Evolutionary conservation across 2,329 filamentous ascomycete genomes (phyloP).

Genomic region (Pyrenochaeta sp.): DNA sequence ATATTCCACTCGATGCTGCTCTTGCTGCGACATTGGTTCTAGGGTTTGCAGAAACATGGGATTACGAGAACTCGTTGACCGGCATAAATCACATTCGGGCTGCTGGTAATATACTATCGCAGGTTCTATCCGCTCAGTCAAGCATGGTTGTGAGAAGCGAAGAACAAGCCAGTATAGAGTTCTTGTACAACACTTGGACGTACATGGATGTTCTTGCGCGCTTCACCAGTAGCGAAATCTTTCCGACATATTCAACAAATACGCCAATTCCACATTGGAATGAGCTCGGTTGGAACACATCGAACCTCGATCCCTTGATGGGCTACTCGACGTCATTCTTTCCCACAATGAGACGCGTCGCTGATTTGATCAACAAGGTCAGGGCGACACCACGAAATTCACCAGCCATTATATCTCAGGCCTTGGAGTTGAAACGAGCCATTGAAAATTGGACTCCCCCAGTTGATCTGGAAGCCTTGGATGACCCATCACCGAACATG

Average conservation of each 20-base stretch:
- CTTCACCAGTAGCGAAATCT: constrained; percentile 66
- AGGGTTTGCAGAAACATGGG: constrained; percentile 73
- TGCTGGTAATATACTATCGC: constrained; percentile 67
- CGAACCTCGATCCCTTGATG: constrained; percentile 69
- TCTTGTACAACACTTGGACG: constrained; percentile 73
- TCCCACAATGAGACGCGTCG: constrained; percentile 69
- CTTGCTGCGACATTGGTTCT: constrained; percentile 71
- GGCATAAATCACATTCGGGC: constrained; percentile 71
- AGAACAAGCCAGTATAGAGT: constrained; percentile 59
- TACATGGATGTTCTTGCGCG: constrained; percentile 77
- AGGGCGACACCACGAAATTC: constrained; percentile 63
- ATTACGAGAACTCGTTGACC: constrained; percentile 66
- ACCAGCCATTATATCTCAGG: constrained; percentile 65
- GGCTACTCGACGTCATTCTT: constrained; percentile 71
- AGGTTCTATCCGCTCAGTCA: constrained; percentile 59
- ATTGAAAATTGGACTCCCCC: constrained; percentile 69
- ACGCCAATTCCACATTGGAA: constrained; percentile 34
- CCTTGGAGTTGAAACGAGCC: constrained; percentile 65
- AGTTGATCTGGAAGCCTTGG: constrained; percentile 62
- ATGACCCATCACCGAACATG: constrained; percentile 66
- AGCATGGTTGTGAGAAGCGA: constrained; percentile 42
- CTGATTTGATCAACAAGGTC: constrained; percentile 67
- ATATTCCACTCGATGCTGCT: constrained; percentile 67
- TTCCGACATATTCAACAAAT: constrained; percentile 56
- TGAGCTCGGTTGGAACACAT: constrained; percentile 7